These are phyloP conservation scores for Bruguiera parviflora DNA, from an alignment of 345 rosid genomes.

Conservation along the genomic window DNA sequence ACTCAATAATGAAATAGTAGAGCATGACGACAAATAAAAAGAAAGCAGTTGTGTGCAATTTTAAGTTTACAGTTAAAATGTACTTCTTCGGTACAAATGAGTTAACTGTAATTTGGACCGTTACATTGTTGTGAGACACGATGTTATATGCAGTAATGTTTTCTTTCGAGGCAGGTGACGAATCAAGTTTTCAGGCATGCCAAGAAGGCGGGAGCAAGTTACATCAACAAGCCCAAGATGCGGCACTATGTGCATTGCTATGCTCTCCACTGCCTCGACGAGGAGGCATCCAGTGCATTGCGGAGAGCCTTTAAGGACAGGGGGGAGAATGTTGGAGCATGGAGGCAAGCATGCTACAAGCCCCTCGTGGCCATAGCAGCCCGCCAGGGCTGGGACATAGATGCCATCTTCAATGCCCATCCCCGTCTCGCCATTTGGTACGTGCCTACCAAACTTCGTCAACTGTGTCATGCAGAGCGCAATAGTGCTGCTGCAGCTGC, in stretches of 20 bases:
- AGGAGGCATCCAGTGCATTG: slow-evolving; percentile 71
- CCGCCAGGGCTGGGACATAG: slow-evolving; percentile 93
- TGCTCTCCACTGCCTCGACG: slow-evolving; percentile 89
- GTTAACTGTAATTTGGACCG: too few species aligned
- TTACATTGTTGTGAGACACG: too few species aligned
- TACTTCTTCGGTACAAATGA: too few species aligned
- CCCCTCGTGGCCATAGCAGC: slow-evolving; percentile 85
- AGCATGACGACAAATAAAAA: too few species aligned
- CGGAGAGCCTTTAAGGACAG: slow-evolving; percentile 80
- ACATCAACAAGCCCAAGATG: slow-evolving; percentile 99
- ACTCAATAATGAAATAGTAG: too few species aligned
- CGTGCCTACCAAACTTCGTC: slow-evolving; percentile 93
- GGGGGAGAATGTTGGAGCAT: slow-evolving; percentile 93
- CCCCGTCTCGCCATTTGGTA: slow-evolving; percentile 96
- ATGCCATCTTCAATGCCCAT: slow-evolving; percentile 77
- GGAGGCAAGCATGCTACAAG: slow-evolving; percentile 96
- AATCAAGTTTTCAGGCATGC: slow-evolving; percentile 95
- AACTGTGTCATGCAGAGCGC: slow-evolving; percentile 83
- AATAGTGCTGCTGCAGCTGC: slow-evolving; percentile 42
- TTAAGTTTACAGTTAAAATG: too few species aligned
- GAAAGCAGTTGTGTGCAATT: too few species aligned
- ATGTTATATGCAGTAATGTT: neutral
- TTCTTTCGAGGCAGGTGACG: slow-evolving; percentile 55
- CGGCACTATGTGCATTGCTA: slow-evolving; percentile 97
- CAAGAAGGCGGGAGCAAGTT: slow-evolving; percentile 92